Conservation (phyloP, 805 yeast species). For the Maudiozyma serrabonitensis region DNA sequence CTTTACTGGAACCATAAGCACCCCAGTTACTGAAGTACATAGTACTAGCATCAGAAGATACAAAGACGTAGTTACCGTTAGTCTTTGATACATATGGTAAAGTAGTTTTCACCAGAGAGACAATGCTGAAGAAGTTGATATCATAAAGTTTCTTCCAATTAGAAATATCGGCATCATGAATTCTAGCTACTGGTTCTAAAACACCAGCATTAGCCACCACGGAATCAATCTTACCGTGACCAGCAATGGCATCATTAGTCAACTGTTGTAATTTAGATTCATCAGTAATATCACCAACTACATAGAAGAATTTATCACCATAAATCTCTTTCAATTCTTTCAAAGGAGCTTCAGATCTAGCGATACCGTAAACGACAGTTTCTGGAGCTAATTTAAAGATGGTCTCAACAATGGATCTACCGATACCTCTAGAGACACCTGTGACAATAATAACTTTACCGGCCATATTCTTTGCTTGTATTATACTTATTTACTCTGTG, state of each 20-base stretch:
- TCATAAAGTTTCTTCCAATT: slow-evolving; percentile 62
- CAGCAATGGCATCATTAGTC: slow-evolving; percentile 37
- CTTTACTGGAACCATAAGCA: slow-evolving; percentile 85
- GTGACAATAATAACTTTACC: slow-evolving; percentile 39
- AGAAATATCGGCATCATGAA: slow-evolving; percentile 34
- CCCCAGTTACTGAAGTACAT: slow-evolving; percentile 51
- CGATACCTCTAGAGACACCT: slow-evolving; percentile 71
- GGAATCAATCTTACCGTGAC: slow-evolving; percentile 54
- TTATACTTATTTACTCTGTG: too few species aligned
- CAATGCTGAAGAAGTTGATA: slow-evolving; percentile 68
- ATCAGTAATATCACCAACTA: slow-evolving; percentile 55
- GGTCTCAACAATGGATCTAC: slow-evolving; percentile 57
- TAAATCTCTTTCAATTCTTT: slow-evolving; percentile 34
- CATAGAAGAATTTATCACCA: slow-evolving; percentile 44
- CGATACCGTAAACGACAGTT: slow-evolving; percentile 53
- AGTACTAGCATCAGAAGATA: slow-evolving; percentile 80
- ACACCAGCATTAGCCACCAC: slow-evolving; percentile 76
- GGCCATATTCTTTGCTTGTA: too few species aligned
- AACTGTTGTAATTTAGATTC: slow-evolving; percentile 26
- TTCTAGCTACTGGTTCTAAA: slow-evolving; percentile 61
- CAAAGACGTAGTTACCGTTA: slow-evolving; percentile 56
- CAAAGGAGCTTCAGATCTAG: slow-evolving; percentile 51
- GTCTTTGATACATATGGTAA: slow-evolving; percentile 48
- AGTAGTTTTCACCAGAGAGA: slow-evolving; percentile 44
- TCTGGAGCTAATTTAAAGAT: slow-evolving; percentile 32